Percentiles rank a stretch among this genome's conserved stretches.
Conservation (phyloP, 2,329 filamentous ascomycete species). For the Epichloe festucae region DNA sequence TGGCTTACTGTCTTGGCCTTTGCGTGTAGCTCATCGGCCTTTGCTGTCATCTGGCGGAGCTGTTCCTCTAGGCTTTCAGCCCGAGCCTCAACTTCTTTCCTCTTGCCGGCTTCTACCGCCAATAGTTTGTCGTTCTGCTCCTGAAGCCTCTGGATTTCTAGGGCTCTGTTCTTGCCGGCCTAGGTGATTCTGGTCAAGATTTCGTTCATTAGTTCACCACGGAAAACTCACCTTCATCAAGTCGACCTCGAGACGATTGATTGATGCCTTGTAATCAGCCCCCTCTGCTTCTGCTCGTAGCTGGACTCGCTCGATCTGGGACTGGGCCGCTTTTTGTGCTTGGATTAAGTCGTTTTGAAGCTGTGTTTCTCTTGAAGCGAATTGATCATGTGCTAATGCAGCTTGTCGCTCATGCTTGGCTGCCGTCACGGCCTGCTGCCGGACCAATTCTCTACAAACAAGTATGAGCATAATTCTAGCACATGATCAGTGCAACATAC, state of each 20-base stretch:
- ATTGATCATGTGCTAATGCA: constrained; percentile 7
- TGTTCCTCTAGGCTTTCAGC: constrained; percentile 15
- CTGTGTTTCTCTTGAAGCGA: constrained; percentile 13
- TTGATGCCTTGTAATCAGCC: constrained; percentile 48
- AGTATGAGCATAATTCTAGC: background rate
- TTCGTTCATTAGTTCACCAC: background rate
- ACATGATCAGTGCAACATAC: constrained; percentile 20
- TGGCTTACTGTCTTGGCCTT: constrained; percentile 16
- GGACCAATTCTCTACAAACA: background rate
- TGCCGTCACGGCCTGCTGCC: constrained; percentile 16
- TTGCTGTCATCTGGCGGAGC: constrained; percentile 10
- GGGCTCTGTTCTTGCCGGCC: constrained; percentile 45
- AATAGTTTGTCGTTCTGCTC: constrained; percentile 21
- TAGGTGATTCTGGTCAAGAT: constrained; percentile 16
- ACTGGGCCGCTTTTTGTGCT: constrained; percentile 32
- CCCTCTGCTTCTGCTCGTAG: constrained; percentile 44
- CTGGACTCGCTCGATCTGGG: constrained; percentile 35
- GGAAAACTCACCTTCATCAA: constrained; percentile 38
- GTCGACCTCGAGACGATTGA: constrained; percentile 49
- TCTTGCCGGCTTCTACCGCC: constrained; percentile 22
- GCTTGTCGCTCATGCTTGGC: constrained; percentile 13
- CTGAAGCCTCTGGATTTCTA: constrained; percentile 45
- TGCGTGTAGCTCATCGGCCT: constrained; percentile 11
- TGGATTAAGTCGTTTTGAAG: constrained; percentile 28
- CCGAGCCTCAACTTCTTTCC: constrained; percentile 15